Conservation (phyloP, 805 yeast genomes). For the Torulaspora indica region DNA sequence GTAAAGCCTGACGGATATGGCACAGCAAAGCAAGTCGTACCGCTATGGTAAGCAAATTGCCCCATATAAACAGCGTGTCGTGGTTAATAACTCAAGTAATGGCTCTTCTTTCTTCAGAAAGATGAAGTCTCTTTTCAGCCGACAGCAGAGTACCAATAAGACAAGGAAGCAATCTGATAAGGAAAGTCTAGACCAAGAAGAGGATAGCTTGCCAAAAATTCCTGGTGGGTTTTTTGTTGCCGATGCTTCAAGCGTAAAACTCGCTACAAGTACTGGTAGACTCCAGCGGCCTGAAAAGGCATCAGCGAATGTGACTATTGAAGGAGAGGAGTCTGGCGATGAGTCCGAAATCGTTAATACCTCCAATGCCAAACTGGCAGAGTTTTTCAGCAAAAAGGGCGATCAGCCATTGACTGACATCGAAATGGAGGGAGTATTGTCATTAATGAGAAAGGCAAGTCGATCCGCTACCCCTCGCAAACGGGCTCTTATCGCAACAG, state of each 20-base stretch:
- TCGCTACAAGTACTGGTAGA: background rate
- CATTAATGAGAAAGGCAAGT: slow-evolving; percentile 44
- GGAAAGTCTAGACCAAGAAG: background rate
- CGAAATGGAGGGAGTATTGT: slow-evolving; percentile 77
- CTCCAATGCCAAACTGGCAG: slow-evolving; percentile 60
- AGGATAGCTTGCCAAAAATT: slow-evolving; percentile 6
- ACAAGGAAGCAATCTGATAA: background rate
- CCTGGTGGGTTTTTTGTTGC: slow-evolving; percentile 32
- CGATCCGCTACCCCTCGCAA: slow-evolving; percentile 8
- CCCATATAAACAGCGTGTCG: slow-evolving; percentile 18
- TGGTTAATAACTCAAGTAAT: slow-evolving; percentile 3
- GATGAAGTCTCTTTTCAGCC: slow-evolving; percentile 7
- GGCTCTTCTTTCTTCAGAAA: slow-evolving; percentile 12
- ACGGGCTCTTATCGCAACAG: slow-evolving; percentile 1
- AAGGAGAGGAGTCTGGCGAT: slow-evolving; percentile 6
- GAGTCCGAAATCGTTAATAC: slow-evolving; percentile 27
- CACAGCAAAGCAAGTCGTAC: slow-evolving; percentile 12
- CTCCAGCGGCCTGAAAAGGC: background rate
- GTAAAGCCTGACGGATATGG: slow-evolving; percentile 1
- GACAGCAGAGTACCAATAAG: background rate
- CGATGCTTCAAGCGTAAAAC: slow-evolving; percentile 1
- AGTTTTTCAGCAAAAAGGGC: slow-evolving; percentile 72
- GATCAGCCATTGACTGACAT: slow-evolving; percentile 64
- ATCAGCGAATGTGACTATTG: background rate
- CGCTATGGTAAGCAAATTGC: slow-evolving; percentile 13